Percentiles rank a stretch among this genome's conserved stretches.
phyloP scores from a whole-genome alignment of 73 alveolate genomes.

The Paramecium biaurelia region DNA sequence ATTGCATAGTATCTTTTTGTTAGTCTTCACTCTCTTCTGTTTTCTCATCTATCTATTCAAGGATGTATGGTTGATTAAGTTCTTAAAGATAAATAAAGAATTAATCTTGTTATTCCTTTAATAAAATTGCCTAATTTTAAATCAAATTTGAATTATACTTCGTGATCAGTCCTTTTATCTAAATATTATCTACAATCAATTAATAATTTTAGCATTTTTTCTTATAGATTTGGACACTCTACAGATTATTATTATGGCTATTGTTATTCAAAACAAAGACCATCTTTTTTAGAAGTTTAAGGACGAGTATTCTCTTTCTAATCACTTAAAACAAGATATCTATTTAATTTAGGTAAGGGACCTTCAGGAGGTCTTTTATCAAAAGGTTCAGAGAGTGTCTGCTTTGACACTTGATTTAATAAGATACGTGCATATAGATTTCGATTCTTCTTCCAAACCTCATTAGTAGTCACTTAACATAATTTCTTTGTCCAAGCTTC shows the following conservation, averaged over 20 bases:
- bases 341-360: constrained; percentile 82
- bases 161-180: constrained; percentile 13
- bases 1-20: neutral
- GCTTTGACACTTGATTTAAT: constrained; percentile 78
- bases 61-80: neutral
- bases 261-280: neutral
- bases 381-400: constrained; percentile 85
- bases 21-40: constrained; percentile 21
- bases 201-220: neutral
- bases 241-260: neutral
- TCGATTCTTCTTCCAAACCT: constrained; percentile 94
- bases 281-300: neutral
- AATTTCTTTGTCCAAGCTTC: constrained; percentile 80
- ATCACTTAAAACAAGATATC: constrained; percentile 40
- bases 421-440: constrained; percentile 86
- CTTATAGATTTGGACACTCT: neutral
- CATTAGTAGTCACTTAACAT: constrained; percentile 87
- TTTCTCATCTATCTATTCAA: constrained; percentile 22
- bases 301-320: neutral
- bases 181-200: constrained; percentile 1
- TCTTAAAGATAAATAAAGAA: neutral
- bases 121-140: neutral
- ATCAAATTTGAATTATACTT: neutral
- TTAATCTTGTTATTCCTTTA: neutral
- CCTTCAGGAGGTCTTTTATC: constrained; percentile 93